Conservation (phyloP, 495 filamentous ascomycete genomes). For the Cryomyces antarcticus region DNA sequence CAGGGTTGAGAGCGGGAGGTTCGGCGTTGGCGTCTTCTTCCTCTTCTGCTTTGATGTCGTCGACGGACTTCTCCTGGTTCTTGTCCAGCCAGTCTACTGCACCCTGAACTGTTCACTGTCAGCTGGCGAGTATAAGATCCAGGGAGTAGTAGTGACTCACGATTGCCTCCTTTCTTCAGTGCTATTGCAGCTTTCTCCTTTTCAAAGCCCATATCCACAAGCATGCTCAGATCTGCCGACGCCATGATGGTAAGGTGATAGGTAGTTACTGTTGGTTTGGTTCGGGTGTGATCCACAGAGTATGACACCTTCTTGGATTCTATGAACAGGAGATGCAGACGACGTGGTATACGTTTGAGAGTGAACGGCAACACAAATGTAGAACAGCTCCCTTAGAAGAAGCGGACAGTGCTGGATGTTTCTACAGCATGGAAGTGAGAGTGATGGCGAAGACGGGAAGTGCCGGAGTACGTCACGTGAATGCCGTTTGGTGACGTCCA, state of each 20-base stretch:
- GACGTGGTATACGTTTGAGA: no score
- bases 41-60: constrained; percentile 51
- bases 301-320: no score
- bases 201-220: constrained; percentile 93
- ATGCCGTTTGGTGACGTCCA: no score
- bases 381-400: no score
- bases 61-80: constrained; percentile 64
- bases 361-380: no score
- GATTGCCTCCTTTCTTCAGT: constrained; percentile 50
- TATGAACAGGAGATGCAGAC: no score
- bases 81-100: constrained; percentile 87
- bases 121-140: not conserved
- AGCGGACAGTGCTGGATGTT: no score
- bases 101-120: constrained; percentile 43
- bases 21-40: constrained; percentile 28
- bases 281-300: no score
- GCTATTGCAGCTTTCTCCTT: constrained; percentile 60
- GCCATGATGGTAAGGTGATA: constrained; percentile 28
- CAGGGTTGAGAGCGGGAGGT: constrained; percentile 34
- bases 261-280: no score
- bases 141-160: constrained; percentile 27
- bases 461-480: no score
- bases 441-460: no score
- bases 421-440: no score
- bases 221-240: constrained; percentile 49